Percentiles rank a stretch among this genome's conserved stretches.
phyloP scores from a whole-genome alignment of 2,329 filamentous ascomycete genomes.

The Cercospora nicotianae region DNA sequence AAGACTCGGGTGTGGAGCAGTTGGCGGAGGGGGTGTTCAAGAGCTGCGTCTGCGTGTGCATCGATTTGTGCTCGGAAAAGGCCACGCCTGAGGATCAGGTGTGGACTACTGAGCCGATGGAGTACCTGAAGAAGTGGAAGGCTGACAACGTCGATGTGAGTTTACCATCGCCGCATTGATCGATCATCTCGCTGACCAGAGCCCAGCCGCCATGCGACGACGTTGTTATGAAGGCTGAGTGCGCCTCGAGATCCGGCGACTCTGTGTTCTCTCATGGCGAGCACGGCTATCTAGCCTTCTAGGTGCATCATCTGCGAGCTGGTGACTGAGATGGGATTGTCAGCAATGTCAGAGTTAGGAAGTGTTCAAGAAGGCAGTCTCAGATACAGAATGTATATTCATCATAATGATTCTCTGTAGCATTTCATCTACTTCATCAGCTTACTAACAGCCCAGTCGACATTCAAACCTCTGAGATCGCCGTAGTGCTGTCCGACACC shows the following conservation, averaged over 20 bases:
- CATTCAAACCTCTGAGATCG: conserved; percentile 63
- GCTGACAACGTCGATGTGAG: not conserved
- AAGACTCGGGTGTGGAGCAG: not conserved
- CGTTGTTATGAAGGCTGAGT: not conserved
- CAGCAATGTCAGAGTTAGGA: not conserved
- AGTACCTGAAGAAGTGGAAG: not conserved
- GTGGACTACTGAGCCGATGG: not conserved
- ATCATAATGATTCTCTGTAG: not conserved
- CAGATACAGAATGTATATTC: not conserved
- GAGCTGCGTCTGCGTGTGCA: not conserved
- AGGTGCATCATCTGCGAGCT: not conserved
- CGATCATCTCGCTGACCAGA: not conserved
- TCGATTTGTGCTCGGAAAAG: not conserved
- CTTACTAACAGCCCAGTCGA: conserved; percentile 62
- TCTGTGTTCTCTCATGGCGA: not conserved
- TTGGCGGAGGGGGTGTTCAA: not conserved
- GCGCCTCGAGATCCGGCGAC: not conserved
- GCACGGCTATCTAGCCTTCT: not conserved
- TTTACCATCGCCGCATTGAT: not conserved
- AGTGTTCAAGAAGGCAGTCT: not conserved
- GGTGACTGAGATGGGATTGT: not conserved
- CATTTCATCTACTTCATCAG: conserved; percentile 50
- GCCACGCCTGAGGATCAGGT: not conserved
- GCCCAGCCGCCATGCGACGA: not conserved
- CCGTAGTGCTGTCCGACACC: conserved; percentile 70